phyloP scores from a whole-genome alignment of 2,329 filamentous ascomycete genomes.

The Diaporthe citriasiana region DNA sequence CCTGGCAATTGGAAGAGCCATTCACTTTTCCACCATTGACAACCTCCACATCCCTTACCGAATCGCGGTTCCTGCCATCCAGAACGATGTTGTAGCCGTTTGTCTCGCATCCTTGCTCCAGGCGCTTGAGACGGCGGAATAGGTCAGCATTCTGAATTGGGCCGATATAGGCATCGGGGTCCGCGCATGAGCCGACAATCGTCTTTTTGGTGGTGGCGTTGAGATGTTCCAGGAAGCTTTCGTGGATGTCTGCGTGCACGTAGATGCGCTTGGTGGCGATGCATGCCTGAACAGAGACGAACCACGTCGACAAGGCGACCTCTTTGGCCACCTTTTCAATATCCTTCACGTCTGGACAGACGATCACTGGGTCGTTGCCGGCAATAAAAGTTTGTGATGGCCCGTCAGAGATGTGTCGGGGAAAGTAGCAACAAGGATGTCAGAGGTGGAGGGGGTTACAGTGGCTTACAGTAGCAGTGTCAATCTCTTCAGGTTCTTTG shows the following conservation, averaged over 20 bases:
- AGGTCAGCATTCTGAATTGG: constrained; percentile 14
- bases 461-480: constrained; percentile 1
- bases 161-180: neutral
- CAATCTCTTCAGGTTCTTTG: constrained; percentile 14
- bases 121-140: constrained; percentile 14
- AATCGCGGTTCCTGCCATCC: constrained; percentile 9
- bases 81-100: constrained; percentile 15
- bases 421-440: neutral
- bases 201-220: neutral
- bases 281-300: constrained; percentile 8
- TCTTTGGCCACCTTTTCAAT: constrained; percentile 4
- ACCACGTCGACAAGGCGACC: constrained; percentile 11
- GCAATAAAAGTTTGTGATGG: neutral
- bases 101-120: constrained; percentile 14
- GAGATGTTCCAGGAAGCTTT: neutral
- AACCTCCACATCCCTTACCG: neutral
- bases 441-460: too few relatives aligned
- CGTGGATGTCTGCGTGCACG: neutral
- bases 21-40: neutral
- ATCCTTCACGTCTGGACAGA: constrained; percentile 4
- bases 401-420: neutral
- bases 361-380: constrained; percentile 3
- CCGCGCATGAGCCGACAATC: neutral
- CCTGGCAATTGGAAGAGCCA: neutral
- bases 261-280: constrained; percentile 22